Base-by-base conservation (phyloP, 208 protist species). In the Plasmodiophora brassicae region DNA sequence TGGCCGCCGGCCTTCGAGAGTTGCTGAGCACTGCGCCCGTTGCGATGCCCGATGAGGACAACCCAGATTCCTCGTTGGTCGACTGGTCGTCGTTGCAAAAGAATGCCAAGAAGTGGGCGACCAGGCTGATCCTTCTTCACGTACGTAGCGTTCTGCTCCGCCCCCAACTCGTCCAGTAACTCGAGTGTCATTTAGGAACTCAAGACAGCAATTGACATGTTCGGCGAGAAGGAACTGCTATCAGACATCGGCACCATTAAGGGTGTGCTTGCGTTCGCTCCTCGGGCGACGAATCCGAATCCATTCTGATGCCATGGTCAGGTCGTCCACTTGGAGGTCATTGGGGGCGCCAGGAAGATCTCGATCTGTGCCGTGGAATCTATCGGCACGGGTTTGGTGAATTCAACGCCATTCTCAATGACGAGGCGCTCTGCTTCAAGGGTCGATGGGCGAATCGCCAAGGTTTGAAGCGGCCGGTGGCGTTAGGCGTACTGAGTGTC, bases 351-450 rank as follows among this genome's bases (percentile, higher is more conserved):
- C 65, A 78, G 65, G 65, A 78, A 38, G 65, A 78, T 32, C n/a
- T 78, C 32, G 65, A 78, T 32, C 65, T 78, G 20, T 78, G 65
- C n/a, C 10, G 10, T 32, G 65, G 65, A 78, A 78, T 78, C 32
- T 78, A 78, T 38, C 5, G 65, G 20, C 65, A 78, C 41, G 65
- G 65, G 5, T 78, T 78, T 38, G 65, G 65, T 5, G 65, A 78
- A 32, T 78, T 78, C 65, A 78, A 78, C n/a, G 65, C 65, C 10
- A 78, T 78, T 78, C n/a, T 78, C 10, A 78, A 78, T 32, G 65
- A 78, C 65, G 65, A 78, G n/a, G 20, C 65, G 5, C 65, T 78
- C 5, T 78, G 65, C 65, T 78, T 78, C n/a, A 78, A 78, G 41
- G 65, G 65, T 44, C 32, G 41, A 38, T 78, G 65, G 65, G 65